Evolutionary conservation across 1,139 yeast species (phyloP), one percentile per base, ranked within the genome.

Genomic region (Hemisphaericaspora xylanilytica): DNA sequence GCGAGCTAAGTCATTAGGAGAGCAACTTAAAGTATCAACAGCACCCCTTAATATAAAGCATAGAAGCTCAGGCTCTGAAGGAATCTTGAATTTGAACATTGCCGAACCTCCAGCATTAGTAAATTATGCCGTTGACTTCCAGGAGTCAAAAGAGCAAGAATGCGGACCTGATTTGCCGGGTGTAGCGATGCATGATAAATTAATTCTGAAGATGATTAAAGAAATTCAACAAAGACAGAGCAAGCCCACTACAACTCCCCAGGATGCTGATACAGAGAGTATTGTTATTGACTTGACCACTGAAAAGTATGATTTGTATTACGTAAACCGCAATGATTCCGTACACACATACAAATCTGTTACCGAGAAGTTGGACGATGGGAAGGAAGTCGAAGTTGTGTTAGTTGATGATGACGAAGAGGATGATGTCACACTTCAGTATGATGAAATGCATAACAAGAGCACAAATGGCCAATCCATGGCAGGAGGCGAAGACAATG

Each of bases 361-460:
- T 2, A 63, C 70, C 1, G 76, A 71, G 40, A 63, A 56, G 38
- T 49, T 65, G 14, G 17, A 18, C 11, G 64, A 66, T 33, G 79
- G 79, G 3, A 65, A 62, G 38, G 59, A 65, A 12, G 68, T 70
- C 1, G 80, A 74, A 47, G 75, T 71, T 2, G 76, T 74, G 4
- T 58, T 70, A 48, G 71, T 68, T 3, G 73, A 67, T 25, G 71
- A 66, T 30, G 70, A 63, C 4, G 58, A 47, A 3, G 55, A 52
- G 4, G 55, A 52, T 13, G 65, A 63, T 31, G 70, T 64, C 15
- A 49, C 51, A n/a, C 61, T 56, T 16, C 60, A 60, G 26, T 58
- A 57, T 7, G 3, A 29, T 2, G 14, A 18, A 7, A 17, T n/a
- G n/a, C n/a, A n/a, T n/a, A n/a, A n/a, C n/a, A n/a, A n/a, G n/a